Conservation (phyloP, 441 rosid species). For the Gossypium gossypioides region DNA sequence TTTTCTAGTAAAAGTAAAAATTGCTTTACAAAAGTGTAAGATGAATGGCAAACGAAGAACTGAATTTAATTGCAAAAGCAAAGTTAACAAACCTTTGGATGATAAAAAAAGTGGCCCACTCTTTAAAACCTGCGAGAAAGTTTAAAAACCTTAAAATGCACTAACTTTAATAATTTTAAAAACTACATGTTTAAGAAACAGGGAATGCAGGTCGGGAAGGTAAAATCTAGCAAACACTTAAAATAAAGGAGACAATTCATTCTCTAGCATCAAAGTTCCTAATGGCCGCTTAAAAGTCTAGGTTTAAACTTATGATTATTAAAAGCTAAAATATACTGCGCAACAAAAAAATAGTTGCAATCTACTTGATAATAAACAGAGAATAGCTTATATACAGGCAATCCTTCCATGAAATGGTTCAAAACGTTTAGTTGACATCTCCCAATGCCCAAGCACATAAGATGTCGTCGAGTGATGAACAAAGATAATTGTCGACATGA, state of each 20-base stretch:
- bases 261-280: neutral
- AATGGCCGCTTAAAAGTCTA: neutral
- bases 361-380: neutral
- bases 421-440: neutral
- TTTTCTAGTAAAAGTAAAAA: neutral
- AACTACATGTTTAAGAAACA: neutral
- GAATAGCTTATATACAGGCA: neutral
- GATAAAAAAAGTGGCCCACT: slow-evolving; percentile 88
- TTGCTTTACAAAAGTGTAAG: neutral
- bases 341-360: neutral
- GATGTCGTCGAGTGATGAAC: neutral
- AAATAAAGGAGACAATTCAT: neutral
- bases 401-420: slow-evolving; percentile 3
- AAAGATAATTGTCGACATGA: neutral
- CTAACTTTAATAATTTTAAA: neutral
- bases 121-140: slow-evolving; percentile 66
- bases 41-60: slow-evolving; percentile 1
- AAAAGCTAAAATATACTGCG: neutral
- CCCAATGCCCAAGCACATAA: neutral
- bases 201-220: neutral
- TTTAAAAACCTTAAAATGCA: neutral
- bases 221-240: neutral
- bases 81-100: slow-evolving; percentile 61
- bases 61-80: neutral
- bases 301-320: neutral